phyloP scores from a whole-genome alignment of 177 flowering plant species.

The Vitis hybrid region DNA sequence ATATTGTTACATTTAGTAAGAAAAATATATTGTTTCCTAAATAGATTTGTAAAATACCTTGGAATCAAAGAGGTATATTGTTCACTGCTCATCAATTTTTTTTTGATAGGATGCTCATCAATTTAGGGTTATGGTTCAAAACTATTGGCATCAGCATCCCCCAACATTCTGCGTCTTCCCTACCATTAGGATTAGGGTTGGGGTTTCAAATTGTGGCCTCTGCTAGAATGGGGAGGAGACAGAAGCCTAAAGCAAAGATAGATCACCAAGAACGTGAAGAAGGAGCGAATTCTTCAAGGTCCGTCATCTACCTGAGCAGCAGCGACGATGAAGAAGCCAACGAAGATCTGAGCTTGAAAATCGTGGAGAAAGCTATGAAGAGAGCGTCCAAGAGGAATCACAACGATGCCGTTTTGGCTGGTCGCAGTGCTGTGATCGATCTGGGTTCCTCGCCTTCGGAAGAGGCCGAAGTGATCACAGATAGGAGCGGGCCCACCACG shows the following conservation, averaged over 20 bases:
- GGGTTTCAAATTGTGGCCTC: background rate
- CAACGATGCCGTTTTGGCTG: slow-evolving; percentile 5
- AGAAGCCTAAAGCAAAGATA: slow-evolving; percentile 17
- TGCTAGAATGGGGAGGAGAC: slow-evolving; percentile 19
- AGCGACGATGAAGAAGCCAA: slow-evolving; percentile 48
- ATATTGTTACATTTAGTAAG: too few relatives aligned
- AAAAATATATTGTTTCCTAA: too few relatives aligned
- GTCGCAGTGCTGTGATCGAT: background rate
- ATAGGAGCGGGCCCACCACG: background rate
- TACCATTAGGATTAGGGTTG: background rate
- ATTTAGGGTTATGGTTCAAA: too few relatives aligned
- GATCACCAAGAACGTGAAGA: slow-evolving; percentile 19
- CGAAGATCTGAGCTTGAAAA: slow-evolving; percentile 42
- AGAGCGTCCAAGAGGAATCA: slow-evolving; percentile 19
- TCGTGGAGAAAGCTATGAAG: slow-evolving; percentile 36
- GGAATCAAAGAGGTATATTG: too few relatives aligned
- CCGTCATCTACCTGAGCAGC: slow-evolving; percentile 20
- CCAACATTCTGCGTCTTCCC: background rate
- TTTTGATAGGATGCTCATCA: too few relatives aligned
- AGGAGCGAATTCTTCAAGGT: background rate
- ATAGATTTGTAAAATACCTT: too few relatives aligned
- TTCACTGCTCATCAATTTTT: too few relatives aligned
- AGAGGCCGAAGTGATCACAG: background rate
- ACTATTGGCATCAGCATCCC: too few relatives aligned
- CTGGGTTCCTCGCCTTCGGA: background rate